Base-by-base conservation (phyloP, 164 flowering plant species). In the Annona squamosa region DNA sequence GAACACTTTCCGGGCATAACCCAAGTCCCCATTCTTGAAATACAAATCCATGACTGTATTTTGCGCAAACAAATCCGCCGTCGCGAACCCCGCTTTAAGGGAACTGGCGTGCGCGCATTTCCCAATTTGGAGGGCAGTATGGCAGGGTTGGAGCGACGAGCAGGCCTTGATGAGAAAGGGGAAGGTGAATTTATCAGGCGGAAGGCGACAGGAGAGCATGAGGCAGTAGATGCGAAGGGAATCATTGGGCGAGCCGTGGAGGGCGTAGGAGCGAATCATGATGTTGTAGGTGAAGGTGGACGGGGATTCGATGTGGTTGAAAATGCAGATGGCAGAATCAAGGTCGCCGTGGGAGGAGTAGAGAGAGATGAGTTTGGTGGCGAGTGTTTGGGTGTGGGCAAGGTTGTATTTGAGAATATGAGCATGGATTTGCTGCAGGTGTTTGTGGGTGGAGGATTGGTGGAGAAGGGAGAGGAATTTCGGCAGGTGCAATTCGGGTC, bases 151-250 rank as follows among this genome's bases (percentile, higher is more conserved):
- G 12, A 77, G 26, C 4, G 26, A 76, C 1, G 76, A n/a, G 72
- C 92, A 90, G 4, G 92, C 92, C 71, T 85, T 88, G 72, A 87
- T 77, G 46, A 86, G 85, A 69, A 87, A 88, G 0, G 91, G 89
- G 74, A 86, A 88, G n/a, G 94, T 85, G 80, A 87, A 90, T 63
- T 88, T 86, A 67, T 90, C 92, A 9, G 87, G 89, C 0, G 47
- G 52, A 4, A 83, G 77, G 44, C 84, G 84, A 5, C 67, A 70
- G 44, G 61, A 48, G 19, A 86, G 68, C 92, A 89, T 91, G 62
- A 77, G 75, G 45, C 79, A 77, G 81, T 80, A 89, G 41, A 88
- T 67, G 12, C 78, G 71, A 37, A 89, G 75, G 41, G 92, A 88
- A 18, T 82, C 69, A 4, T 5, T 57, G 4, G 89, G 65, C n/a